Evolutionary conservation across 2,329 filamentous ascomycete species (phyloP).

Genomic region (Fusarium sp.): DNA sequence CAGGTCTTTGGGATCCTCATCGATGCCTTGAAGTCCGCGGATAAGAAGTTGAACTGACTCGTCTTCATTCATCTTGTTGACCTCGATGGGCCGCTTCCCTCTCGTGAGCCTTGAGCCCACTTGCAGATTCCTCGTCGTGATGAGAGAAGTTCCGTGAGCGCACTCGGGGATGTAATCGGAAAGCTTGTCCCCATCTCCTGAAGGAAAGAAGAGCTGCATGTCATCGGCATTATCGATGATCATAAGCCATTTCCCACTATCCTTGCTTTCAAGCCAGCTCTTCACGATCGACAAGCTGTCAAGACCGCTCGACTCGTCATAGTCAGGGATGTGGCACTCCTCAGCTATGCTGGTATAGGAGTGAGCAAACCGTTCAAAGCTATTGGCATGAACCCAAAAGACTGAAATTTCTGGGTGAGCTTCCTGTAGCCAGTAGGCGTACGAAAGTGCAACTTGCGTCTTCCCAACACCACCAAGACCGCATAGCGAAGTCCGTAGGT

Average conservation of each 20-base stretch:
- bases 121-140: conserved; percentile 52
- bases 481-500: conserved; percentile 6
- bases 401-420: conserved; percentile 31
- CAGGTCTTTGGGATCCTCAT: not conserved
- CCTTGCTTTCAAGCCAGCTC: conserved; percentile 44
- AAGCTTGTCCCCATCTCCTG: accelerated
- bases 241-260: conserved; percentile 24
- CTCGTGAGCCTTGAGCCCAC: conserved; percentile 39
- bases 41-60: conserved; percentile 44
- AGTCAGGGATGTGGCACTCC: conserved; percentile 39
- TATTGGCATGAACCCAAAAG: conserved; percentile 51
- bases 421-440: conserved; percentile 24
- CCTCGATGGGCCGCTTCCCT: conserved; percentile 38
- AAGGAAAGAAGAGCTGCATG: conserved; percentile 21
- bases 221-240: conserved; percentile 40
- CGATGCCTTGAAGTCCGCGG: conserved; percentile 13
- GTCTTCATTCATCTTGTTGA: conserved; percentile 43
- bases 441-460: conserved; percentile 30
- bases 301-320: conserved; percentile 33
- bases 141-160: conserved; percentile 44
- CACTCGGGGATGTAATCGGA: conserved; percentile 44
- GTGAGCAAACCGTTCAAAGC: conserved; percentile 46
- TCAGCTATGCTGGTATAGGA: conserved; percentile 49
- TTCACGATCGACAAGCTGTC: conserved; percentile 43
- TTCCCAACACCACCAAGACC: conserved; percentile 37